Conservation (phyloP, 176 grass and related monocot species). For the Luzula sylvatica region DNA sequence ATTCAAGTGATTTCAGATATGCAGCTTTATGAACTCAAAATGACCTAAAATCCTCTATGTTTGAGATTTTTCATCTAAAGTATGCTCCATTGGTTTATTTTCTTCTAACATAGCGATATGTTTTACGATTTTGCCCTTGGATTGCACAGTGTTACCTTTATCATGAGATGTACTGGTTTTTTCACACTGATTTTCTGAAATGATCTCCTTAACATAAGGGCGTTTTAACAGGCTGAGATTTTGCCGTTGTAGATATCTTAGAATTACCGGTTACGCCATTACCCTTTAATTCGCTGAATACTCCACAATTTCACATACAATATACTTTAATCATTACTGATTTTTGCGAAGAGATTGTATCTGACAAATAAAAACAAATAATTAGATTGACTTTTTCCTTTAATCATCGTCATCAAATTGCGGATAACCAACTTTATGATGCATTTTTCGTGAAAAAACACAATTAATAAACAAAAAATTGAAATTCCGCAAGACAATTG, state of each 20-base stretch:
- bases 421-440: conserved; percentile 57
- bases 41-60: no score
- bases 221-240: conserved; percentile 33
- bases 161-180: conserved; percentile 27
- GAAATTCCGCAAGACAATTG: no score
- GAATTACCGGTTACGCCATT: conserved; percentile 28
- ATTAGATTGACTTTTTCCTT: conserved; percentile 22
- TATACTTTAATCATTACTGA: conserved; percentile 62
- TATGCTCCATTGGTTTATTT: conserved; percentile 28
- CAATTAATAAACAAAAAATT: no score
- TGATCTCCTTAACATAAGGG: conserved; percentile 4
- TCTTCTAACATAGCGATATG: conserved; percentile 21
- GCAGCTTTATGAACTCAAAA: no score
- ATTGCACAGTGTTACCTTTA: conserved; percentile 41
- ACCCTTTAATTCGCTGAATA: conserved; percentile 57
- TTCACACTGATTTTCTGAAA: conserved; percentile 16
- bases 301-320: conserved; percentile 85
- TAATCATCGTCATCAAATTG: conserved; percentile 45
- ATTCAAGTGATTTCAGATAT: no score
- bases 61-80: no score
- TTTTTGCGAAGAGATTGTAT: conserved; percentile 19
- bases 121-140: conserved; percentile 37
- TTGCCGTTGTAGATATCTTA: conserved; percentile 20
- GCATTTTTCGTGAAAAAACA: conserved; percentile 34
- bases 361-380: conserved; percentile 20